Evolutionary conservation across 257 asterid species (phyloP).

Genomic region (Solanum medicagineum): DNA sequence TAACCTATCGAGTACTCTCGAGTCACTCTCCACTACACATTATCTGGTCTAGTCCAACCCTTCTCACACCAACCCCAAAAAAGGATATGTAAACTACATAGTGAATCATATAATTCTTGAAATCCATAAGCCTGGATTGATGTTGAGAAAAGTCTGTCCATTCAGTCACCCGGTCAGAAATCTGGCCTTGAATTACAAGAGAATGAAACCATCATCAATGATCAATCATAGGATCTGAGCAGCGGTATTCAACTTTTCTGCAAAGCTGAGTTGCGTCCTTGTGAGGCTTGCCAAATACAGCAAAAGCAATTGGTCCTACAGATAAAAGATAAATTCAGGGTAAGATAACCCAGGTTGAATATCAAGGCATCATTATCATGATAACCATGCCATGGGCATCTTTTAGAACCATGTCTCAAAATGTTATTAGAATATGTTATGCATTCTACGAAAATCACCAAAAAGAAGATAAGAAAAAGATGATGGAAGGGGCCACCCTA

Average conservation of each 20-base stretch:
- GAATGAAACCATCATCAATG: neutral
- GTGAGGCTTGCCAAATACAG: conserved; percentile 89
- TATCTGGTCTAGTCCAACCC: neutral
- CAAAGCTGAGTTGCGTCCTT: conserved; percentile 86
- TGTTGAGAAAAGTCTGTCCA: neutral
- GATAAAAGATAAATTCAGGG: neutral
- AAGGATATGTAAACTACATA: neutral
- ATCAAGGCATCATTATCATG: neutral
- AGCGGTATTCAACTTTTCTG: conserved; percentile 86
- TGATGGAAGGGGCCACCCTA: neutral
- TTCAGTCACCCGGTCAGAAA: neutral
- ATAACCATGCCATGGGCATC: neutral
- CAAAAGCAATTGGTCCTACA: conserved; percentile 73
- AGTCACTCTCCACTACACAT: neutral
- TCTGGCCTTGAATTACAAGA: neutral
- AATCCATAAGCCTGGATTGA: neutral
- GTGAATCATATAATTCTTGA: neutral
- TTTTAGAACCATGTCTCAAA: neutral
- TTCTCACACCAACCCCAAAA: neutral
- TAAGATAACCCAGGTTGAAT: neutral
- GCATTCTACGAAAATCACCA: neutral
- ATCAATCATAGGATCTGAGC: conserved; percentile 61
- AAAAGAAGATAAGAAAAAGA: neutral
- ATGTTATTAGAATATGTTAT: neutral
- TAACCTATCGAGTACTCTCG: neutral